These are phyloP conservation scores for Fusarium sp. DNA, from an alignment of 2,329 filamentous ascomycete species.

Conservation along the genomic window DNA sequence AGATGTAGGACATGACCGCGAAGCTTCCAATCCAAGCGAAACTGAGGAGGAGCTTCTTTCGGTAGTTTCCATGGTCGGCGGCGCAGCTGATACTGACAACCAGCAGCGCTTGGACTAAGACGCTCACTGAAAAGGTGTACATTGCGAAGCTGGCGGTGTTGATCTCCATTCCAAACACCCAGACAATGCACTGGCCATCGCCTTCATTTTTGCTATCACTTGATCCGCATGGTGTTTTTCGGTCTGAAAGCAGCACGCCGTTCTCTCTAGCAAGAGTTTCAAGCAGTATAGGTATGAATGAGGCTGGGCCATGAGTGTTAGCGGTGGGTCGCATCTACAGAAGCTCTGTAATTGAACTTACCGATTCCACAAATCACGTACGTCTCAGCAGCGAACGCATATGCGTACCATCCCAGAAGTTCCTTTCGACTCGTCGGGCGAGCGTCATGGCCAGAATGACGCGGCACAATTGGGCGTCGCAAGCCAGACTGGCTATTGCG, in stretches of 20 bases:
- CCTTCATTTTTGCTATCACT: constrained; percentile 65
- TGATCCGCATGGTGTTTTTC: constrained; percentile 76
- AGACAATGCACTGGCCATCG: constrained; percentile 81
- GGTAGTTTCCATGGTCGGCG: constrained; percentile 91
- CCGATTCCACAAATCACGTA: constrained; percentile 87
- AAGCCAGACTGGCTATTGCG: constrained; percentile 52
- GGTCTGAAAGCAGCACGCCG: constrained; percentile 85
- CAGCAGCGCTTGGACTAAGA: constrained; percentile 86
- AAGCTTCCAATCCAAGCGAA: constrained; percentile 87
- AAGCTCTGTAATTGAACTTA: constrained; percentile 55
- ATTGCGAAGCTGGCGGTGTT: constrained; percentile 98
- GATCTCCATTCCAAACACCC: constrained; percentile 83
- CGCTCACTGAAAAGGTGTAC: constrained; percentile 96
- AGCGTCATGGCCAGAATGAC: constrained; percentile 86
- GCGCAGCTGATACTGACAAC: constrained; percentile 97
- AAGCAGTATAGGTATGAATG: constrained; percentile 94
- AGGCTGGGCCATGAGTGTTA: constrained; percentile 64
- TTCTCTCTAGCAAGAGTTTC: constrained; percentile 94
- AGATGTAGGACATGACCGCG: constrained; percentile 89
- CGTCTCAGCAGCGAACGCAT: constrained; percentile 95
- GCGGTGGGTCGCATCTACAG: background rate
- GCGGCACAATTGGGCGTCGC: constrained; percentile 53
- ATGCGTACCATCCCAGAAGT: constrained; percentile 93
- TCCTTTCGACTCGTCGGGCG: constrained; percentile 89
- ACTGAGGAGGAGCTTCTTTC: constrained; percentile 86